Base-by-base conservation (phyloP, 2,329 filamentous ascomycete species). In the Rutstroemia sp. region DNA sequence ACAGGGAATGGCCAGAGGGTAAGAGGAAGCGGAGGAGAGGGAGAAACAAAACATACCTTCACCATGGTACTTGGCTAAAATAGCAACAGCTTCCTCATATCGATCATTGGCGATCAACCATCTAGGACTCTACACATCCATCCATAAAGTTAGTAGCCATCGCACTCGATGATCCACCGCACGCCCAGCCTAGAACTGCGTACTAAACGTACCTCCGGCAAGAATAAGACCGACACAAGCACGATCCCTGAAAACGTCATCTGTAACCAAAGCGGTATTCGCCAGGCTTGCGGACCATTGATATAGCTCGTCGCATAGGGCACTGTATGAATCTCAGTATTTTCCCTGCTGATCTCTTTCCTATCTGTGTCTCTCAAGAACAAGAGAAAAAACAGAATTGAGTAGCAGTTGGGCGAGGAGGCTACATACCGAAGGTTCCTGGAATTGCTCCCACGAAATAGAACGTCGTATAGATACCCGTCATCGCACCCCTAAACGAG, bases 31-130 rank as follows among this genome's bases (percentile, higher is more conserved):
- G 27, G 19, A 23, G 16, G 19, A 14, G 23, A 46, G 4, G 19
- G 12, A 23, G 6, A 12, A 12, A 25, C 10, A 23, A 46, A 23
- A 10, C 21, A 9, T 27, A 45, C 75, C 76, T 54, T 77, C 74
- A 16, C 78, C 75, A 61, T 84, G 84, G 61, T 81, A 83, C 57
- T 77, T 78, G 5, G 78, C 75, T 58, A 88, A 74, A 5, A 80
- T 76, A 8, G 72, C 68, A 21, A 77, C 69, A 0, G 80, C 81
- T 58, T 83, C 75, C 12, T 83, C 80, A 12, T 77, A 72, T 16
- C 78, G 76, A 58, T 81, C 78, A 51, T 81, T 75, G 44, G 76
- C 75, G 58, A 80, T 78, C 17, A 82, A 69, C 80, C 79, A 83
- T 49, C 80, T 70, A 5, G 81, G 81, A n/a, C 53, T 55, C 53